These are phyloP conservation scores for Blastocystis hominis DNA, from an alignment of 352 stramenopile species.

Conservation along the genomic window DNA sequence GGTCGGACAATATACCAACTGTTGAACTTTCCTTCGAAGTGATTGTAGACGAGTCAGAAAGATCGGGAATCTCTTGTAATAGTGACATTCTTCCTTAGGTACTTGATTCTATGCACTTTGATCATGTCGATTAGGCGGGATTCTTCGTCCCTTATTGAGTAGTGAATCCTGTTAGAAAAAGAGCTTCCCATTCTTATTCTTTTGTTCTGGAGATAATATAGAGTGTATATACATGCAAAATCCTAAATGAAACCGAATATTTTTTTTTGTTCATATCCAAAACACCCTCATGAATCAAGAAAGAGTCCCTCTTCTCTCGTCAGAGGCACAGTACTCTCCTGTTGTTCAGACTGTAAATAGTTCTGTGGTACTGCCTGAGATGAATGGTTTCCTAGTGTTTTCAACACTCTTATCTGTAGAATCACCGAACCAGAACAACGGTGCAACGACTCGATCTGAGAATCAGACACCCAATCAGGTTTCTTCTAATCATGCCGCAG, in stretches of 20 bases:
- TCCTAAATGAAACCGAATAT: no score
- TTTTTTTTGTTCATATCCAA: not conserved
- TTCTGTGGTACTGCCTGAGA: not conserved
- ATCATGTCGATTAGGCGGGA: not conserved
- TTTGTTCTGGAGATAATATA: no score
- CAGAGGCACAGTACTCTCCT: not conserved
- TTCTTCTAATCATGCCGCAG: not conserved
- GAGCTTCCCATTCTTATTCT: no score
- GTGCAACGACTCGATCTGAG: not conserved
- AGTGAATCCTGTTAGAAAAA: no score
- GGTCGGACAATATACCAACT: not conserved
- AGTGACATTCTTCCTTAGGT: not conserved
- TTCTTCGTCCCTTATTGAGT: constrained; percentile 38
- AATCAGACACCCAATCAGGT: not conserved
- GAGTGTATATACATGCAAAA: no score
- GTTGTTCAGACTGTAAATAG: not conserved
- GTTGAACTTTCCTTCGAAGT: not conserved
- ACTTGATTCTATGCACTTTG: no score
- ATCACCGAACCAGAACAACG: not conserved
- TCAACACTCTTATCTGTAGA: not conserved
- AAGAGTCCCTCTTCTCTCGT: not conserved
- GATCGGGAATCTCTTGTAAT: not conserved
- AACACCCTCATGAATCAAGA: not conserved
- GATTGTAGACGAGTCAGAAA: constrained; percentile 29
- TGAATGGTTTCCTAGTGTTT: not conserved